These are phyloP conservation scores for Haplosporangium gracile DNA, from an alignment of 192 early-diverging fungal species.

Conservation along the genomic window DNA sequence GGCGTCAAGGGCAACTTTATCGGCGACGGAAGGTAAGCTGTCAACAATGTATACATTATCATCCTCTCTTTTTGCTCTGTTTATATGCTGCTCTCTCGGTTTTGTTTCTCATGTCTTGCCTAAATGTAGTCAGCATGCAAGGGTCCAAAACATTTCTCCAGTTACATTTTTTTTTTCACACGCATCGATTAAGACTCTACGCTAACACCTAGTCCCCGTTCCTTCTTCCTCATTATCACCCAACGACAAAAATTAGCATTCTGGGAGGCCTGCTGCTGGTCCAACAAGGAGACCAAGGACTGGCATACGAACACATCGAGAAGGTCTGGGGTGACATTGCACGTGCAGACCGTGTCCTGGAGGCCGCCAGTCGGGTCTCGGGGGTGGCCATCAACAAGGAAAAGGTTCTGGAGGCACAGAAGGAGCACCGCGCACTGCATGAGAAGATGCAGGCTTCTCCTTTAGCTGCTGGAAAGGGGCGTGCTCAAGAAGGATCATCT, in stretches of 20 bases:
- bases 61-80: background rate
- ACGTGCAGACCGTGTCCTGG: constrained; percentile 51
- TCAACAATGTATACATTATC: background rate
- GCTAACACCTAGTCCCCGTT: background rate
- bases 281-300: constrained; percentile 27
- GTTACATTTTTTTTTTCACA: background rate
- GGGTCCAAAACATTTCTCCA: background rate
- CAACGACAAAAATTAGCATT: constrained; percentile 34
- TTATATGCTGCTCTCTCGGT: background rate
- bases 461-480: background rate
- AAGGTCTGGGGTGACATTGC: constrained; percentile 62
- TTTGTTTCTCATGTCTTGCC: background rate
- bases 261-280: constrained; percentile 61
- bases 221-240: background rate
- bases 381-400: constrained; percentile 26
- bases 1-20: constrained; percentile 60
- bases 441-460: constrained; percentile 36
- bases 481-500: too few relatives aligned
- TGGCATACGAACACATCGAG: constrained; percentile 62
- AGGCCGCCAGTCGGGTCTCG: constrained; percentile 34
- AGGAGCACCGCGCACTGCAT: constrained; percentile 27
- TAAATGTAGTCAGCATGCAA: constrained; percentile 1
- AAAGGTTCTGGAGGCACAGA: constrained; percentile 13
- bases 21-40: constrained; percentile 55
- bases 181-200: background rate